These are phyloP conservation scores for Zasmidium citrigriseum DNA, from an alignment of 2,329 filamentous ascomycete genomes.

Conservation along the genomic window DNA sequence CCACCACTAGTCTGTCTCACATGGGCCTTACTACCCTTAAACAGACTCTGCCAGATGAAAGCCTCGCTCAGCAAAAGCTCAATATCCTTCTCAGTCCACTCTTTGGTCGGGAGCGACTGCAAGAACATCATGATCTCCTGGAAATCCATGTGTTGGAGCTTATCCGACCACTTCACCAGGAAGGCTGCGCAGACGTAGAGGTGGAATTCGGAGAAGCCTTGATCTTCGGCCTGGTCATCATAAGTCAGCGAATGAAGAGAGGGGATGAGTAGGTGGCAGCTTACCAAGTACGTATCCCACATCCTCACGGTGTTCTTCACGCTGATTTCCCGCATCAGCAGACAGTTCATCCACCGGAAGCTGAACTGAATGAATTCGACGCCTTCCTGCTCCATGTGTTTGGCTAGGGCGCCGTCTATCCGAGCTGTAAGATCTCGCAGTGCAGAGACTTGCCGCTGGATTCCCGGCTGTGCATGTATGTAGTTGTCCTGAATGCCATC, in stretches of 20 bases:
- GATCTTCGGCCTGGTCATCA: slow-evolving; percentile 80
- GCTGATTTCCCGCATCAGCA: slow-evolving; percentile 95
- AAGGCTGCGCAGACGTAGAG: slow-evolving; percentile 98
- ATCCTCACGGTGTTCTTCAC: slow-evolving; percentile 96
- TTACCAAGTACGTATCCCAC: slow-evolving; percentile 99
- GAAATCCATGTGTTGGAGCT: slow-evolving; percentile 95
- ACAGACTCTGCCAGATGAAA: slow-evolving; percentile 98
- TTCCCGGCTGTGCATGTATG: slow-evolving; percentile 95
- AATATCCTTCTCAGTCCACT: slow-evolving; percentile 98
- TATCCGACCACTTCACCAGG: slow-evolving; percentile 96
- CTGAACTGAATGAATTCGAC: slow-evolving; percentile 99
- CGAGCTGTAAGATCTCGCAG: slow-evolving; percentile 86
- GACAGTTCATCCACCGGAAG: slow-evolving; percentile 99
- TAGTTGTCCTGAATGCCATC: slow-evolving; percentile 99
- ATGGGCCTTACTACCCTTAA: slow-evolving; percentile 91
- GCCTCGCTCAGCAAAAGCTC: slow-evolving; percentile 93
- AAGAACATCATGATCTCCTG: slow-evolving; percentile 99
- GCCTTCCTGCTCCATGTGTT: slow-evolving; percentile 84
- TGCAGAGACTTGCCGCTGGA: slow-evolving; percentile 88
- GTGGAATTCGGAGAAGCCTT: slow-evolving; percentile 97
- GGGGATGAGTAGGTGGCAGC: slow-evolving; percentile 34
- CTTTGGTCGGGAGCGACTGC: slow-evolving; percentile 85
- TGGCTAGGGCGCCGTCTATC: slow-evolving; percentile 81
- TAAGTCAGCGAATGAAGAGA: slow-evolving; percentile 3
- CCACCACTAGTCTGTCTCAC: slow-evolving; percentile 45